Base-by-base conservation (phyloP, 169 alveolate species). In the Cryptosporidium ubiquitum region DNA sequence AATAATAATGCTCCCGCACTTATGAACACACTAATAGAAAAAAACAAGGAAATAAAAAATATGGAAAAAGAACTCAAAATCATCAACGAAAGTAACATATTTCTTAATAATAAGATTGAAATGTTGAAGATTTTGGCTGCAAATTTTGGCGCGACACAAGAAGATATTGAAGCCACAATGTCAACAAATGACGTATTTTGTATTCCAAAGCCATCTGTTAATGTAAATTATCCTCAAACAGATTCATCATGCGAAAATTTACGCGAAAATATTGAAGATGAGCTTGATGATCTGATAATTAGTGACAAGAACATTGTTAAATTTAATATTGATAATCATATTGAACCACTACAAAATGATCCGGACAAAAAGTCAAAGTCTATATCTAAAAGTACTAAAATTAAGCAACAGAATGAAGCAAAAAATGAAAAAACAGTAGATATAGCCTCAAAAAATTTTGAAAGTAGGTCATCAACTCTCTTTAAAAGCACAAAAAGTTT, bases 101-200 rank as follows among this genome's bases (percentile, higher is more conserved):
- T 42, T 39, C 40, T 79, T n/a, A 79, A 64, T 79, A 61, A 42
- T 47, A 79, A 79, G 31, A 42, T 79, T 29, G 74, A 79, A 47
- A 79, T 79, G 89, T 33, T 79, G 23, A 79, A 79, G 40, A 64
- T 79, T 35, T 31, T 79, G n/a, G 89, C 89, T 37, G 68, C 89
- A 37, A 79, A 79, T 39, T 79, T 60, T 79, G 89, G 89, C 1
- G 89, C 89, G 14, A 39, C 89, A 31, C 75, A 23, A 61, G 89
- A 79, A 39, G 75, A 79, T 61, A 79, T 79, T 39, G 89, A 61
- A 20, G 23, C 39, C 14, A 79, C 89, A 20, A 79, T 79, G 89
- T 61, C 89, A 79, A 47, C 74, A 20, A 42, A 79, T 61, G 89
- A 79, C 20, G 40, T 79, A 18, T 61, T 61, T 64, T 60, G 79